Conservation (phyloP, 441 rosid species). For the Kokia cookei region DNA sequence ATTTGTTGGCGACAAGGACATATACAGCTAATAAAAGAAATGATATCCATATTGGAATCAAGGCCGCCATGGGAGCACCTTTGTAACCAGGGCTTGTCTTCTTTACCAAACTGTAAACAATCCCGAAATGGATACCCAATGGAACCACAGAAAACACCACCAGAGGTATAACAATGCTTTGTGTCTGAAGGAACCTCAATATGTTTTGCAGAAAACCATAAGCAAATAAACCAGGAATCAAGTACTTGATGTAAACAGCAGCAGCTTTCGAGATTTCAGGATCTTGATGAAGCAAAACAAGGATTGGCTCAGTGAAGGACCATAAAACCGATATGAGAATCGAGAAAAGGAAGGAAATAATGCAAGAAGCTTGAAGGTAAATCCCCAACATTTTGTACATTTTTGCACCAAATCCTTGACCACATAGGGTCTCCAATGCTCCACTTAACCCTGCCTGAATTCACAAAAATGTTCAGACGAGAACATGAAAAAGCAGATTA, state of each 20-base stretch:
- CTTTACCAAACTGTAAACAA: conserved; percentile 37
- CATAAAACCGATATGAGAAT: conserved; percentile 44
- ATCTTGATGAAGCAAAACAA: conserved; percentile 51
- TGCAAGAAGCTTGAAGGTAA: conserved; percentile 69
- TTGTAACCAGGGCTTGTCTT: conserved; percentile 41
- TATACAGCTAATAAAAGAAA: conserved; percentile 36
- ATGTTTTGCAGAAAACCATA: conserved; percentile 60
- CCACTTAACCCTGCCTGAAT: conserved; percentile 70
- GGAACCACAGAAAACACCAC: conserved; percentile 41
- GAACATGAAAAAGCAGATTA: not conserved
- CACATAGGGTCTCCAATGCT: conserved; percentile 77
- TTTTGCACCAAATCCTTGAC: conserved; percentile 78
- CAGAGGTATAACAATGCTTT: conserved; percentile 50
- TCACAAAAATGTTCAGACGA: not conserved
- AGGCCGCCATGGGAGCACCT: conserved; percentile 75
- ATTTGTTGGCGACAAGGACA: conserved; percentile 31
- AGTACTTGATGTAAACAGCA: conserved; percentile 51
- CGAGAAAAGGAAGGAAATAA: conserved; percentile 45
- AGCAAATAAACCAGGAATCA: conserved; percentile 71
- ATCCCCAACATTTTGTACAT: conserved; percentile 51
- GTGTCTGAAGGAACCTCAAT: conserved; percentile 63
- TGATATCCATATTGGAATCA: conserved; percentile 61
- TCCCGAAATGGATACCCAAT: conserved; percentile 36
- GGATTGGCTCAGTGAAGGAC: conserved; percentile 48
- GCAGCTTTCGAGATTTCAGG: conserved; percentile 37